Base-by-base conservation (phyloP, 2,329 filamentous ascomycete genomes). In the Fusarium sarcochroum region DNA sequence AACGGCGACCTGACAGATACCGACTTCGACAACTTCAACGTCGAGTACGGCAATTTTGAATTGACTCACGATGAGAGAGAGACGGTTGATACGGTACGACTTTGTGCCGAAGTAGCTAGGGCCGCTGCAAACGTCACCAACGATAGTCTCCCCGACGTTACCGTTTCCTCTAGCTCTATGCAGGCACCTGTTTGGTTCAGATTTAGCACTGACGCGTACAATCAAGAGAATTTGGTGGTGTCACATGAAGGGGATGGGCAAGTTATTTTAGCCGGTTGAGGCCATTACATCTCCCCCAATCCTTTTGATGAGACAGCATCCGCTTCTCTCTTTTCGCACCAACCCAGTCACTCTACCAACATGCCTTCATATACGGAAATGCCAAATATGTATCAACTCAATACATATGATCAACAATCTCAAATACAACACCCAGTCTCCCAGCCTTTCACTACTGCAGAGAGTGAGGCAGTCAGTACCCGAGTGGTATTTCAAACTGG, bases 231-330 rank as follows among this genome's bases (percentile, higher is more conserved):
- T 11, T 34, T 45, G 20, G 35, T 8, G 35, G 27, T 21, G 17
- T 25, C 34, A 27, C 5, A 5, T 27, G 21, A 10, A 5, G 20
- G 27, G 18, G 47, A 25, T n/a, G n/a, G n/a, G n/a, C n/a, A n/a
- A 21, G 46, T 20, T 56, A 13, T 42, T 41, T 20, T 30, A n/a
- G 35, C 35, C 41, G 25, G 14, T 56, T 56, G 50, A 45, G 50
- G 53, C 20, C 27, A 46, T 34, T 23, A 49, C 40, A 55, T 23
- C 20, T 27, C 25, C 4, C 25, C 52, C 13, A 21, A 15, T 20
- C 25, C 44, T 23, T 25, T 14, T 8, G 45, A 10, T 38, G 52
- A 40, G 5, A 13, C 14, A 8, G 34, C 1, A 15, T 17, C 49
- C 11, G 18, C 44, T 8, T 17, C 25, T 4, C 13, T 21, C 13